These are phyloP conservation scores for Cotoneaster glaucophyllus DNA, from an alignment of 306 rosid genomes.

Conservation along the genomic window DNA sequence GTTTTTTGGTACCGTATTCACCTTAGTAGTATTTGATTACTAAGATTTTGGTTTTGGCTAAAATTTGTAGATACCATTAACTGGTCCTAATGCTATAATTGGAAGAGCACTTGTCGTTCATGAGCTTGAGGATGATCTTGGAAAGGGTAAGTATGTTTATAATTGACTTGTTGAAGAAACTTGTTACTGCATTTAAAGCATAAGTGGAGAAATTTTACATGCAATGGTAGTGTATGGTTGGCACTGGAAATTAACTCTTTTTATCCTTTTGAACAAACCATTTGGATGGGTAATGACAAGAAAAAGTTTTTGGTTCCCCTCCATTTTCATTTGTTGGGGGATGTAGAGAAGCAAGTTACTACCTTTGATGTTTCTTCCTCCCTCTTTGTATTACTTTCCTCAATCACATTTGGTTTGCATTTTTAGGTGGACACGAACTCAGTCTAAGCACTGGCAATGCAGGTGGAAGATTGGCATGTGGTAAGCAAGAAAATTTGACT, in stretches of 20 bases:
- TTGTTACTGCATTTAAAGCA: not conserved
- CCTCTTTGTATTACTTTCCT: conserved; percentile 11
- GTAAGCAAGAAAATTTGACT: conserved; percentile 37
- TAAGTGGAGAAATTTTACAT: not conserved
- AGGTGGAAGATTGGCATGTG: conserved; percentile 94
- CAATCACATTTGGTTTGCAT: conserved; percentile 19
- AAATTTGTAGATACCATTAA: conserved; percentile 59
- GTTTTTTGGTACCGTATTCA: not conserved
- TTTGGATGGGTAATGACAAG: not conserved
- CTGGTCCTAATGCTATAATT: conserved; percentile 64
- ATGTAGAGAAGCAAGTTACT: not conserved
- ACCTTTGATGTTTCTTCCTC: not conserved
- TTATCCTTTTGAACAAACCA: not conserved
- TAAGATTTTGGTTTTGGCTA: not conserved
- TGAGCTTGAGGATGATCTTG: conserved; percentile 81
- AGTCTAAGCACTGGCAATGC: conserved; percentile 82
- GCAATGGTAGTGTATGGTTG: not conserved
- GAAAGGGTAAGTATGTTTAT: conserved; percentile 53
- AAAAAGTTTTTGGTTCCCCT: not conserved
- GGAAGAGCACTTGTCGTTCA: conserved; percentile 92
- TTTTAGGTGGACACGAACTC: conserved; percentile 83
- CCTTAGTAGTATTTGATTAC: conserved; percentile 5
- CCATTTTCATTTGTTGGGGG: not conserved
- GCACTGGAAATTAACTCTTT: not conserved
- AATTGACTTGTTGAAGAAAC: not conserved